phyloP scores from a whole-genome alignment of 495 filamentous ascomycete species.

The Mytilinidion resinicola region DNA sequence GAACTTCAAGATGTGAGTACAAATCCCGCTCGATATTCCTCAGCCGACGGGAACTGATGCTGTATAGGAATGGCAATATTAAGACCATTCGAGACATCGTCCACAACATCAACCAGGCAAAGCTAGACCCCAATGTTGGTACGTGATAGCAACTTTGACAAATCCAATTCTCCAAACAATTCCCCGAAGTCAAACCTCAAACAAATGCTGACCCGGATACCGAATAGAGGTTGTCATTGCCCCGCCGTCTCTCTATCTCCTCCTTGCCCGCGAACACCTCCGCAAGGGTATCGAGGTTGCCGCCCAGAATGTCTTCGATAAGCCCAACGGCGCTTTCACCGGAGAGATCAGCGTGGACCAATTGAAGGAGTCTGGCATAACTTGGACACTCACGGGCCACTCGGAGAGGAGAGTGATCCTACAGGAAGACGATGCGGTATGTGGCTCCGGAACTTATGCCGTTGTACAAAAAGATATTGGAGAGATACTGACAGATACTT shows the following conservation, averaged over 20 bases:
- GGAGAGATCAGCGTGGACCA: slow-evolving; percentile 91
- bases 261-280: slow-evolving; percentile 70
- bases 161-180: too few species aligned
- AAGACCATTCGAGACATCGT: slow-evolving; percentile 82
- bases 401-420: slow-evolving; percentile 85
- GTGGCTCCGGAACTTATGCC: not conserved
- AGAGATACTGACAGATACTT: not conserved
- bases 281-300: slow-evolving; percentile 67
- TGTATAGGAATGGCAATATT: slow-evolving; percentile 79
- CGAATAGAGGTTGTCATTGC: slow-evolving; percentile 82
- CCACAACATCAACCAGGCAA: slow-evolving; percentile 73
- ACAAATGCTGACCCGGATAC: not conserved
- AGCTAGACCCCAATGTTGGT: slow-evolving; percentile 64
- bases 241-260: slow-evolving; percentile 84
- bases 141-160: slow-evolving; percentile 28
- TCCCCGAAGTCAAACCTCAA: not conserved
- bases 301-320: slow-evolving; percentile 94
- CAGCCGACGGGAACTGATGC: slow-evolving; percentile 13
- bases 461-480: not conserved
- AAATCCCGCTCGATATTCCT: slow-evolving; percentile 12
- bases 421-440: slow-evolving; percentile 60
- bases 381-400: slow-evolving; percentile 89
- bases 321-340: slow-evolving; percentile 93
- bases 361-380: slow-evolving; percentile 76
- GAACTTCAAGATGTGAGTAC: slow-evolving; percentile 89